Evolutionary conservation across 192 early-diverging fungal genomes (phyloP), one percentile per base, ranked within the genome.

Genomic region (Podila horticola): DNA sequence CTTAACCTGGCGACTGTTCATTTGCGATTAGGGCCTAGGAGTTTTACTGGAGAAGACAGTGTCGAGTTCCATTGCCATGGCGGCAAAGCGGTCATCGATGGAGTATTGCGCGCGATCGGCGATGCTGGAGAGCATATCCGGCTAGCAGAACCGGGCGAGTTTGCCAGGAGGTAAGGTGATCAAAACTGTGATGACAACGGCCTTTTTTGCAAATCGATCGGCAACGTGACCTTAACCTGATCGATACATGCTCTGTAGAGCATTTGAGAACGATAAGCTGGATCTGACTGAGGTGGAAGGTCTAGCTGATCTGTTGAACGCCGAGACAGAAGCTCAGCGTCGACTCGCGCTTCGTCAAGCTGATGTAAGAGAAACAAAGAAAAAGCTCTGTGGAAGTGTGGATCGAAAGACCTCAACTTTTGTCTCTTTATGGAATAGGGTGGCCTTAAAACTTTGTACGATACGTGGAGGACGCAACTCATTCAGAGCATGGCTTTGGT

Each of bases 41-140:
- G 92, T 19, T 95, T 88, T 59, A 95, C 94, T 0, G 93, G 94
- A 11, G 92, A 95, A 61, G 92, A 94, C 72, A 87, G 88, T 51
- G 90, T 88, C 6, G 94, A 95, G 67, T 84, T 94, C 45, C 93
- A 95, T 64, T 82, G 91, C 9, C 94, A 95, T 74, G 94, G 93
- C 31, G 93, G 94, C 8, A 86, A 79, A 26, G 91, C 94, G 0
- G 93, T 95, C 2, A 73, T 92, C 19, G 75, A 75, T 62, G 83
- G 90, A 29, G 71, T 93, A 0, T 67, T 94, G 10, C 62, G 73
- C 24, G 90, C 90, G 15, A 75, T 95, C 24, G 77, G 83, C 17
- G 34, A 50, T 22, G 41, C 91, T 13, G 65, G 82, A 22, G 30
- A 64, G 0, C 73, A 73, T 2, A 76, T 93, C 67, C 85, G 94